These are phyloP conservation scores for Xerocomellus amylosporus DNA, from an alignment of 768 basidiomycete genomes.

Conservation along the genomic window DNA sequence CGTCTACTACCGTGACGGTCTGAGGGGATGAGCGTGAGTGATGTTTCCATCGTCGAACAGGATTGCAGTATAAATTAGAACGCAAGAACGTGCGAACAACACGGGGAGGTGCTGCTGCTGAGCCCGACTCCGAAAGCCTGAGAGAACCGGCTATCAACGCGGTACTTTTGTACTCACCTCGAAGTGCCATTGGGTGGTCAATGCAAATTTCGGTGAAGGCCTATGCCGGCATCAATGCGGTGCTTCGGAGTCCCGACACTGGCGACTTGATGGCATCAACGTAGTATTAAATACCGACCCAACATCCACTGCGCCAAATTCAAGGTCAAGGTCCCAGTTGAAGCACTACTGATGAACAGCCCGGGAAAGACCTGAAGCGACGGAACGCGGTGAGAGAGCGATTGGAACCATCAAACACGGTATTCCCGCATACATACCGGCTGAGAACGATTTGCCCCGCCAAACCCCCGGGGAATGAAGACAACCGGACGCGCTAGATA, in stretches of 20 bases:
- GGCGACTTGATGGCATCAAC: not conserved
- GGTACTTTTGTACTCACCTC: not conserved
- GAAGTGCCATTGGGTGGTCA: not conserved
- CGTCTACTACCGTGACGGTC: not conserved
- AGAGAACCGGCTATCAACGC: not conserved
- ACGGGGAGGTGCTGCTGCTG: not conserved
- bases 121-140: not conserved
- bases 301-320: not conserved
- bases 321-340: not conserved
- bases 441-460: constrained; percentile 63
- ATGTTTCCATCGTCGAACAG: not conserved
- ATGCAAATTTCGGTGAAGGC: not conserved
- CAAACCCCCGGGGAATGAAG: constrained; percentile 79
- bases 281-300: not conserved
- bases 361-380: constrained; percentile 41
- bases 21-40: not conserved
- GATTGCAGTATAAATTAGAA: not conserved
- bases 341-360: no score
- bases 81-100: not conserved
- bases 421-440: constrained; percentile 70
- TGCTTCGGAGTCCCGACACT: constrained; percentile 2
- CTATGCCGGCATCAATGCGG: not conserved
- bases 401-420: constrained; percentile 67
- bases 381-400: constrained; percentile 47
- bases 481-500: constrained; percentile 39